Percentiles rank a stretch among this genome's conserved stretches.
Evolutionary conservation across 129 eudicot species (phyloP).

Genomic region (Gnaphalium uliginosum): DNA sequence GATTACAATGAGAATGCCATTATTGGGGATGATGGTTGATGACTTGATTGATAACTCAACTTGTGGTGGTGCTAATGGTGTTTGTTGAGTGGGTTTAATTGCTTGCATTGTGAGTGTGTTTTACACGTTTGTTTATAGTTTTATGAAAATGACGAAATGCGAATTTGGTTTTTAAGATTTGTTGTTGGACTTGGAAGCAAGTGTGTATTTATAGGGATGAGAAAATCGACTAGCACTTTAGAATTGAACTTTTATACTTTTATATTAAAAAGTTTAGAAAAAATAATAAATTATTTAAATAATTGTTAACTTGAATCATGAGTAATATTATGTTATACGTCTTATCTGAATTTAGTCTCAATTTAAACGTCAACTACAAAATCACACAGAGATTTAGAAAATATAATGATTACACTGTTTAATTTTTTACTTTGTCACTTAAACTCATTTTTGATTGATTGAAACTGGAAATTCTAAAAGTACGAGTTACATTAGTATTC

Average conservation of each 20-base stretch:
- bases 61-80: slow-evolving; percentile 23
- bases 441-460: no score
- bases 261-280: no score
- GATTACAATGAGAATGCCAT: neutral
- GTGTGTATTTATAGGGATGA: slow-evolving; percentile 12
- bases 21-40: slow-evolving; percentile 14
- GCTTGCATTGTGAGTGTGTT: neutral
- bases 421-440: no score
- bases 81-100: slow-evolving; percentile 14
- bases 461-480: no score
- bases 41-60: slow-evolving; percentile 27
- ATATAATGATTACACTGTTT: no score
- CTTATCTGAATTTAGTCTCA: no score
- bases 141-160: slow-evolving; percentile 15
- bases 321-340: no score
- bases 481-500: no score
- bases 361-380: no score
- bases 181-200: slow-evolving; percentile 9
- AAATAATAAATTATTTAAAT: no score
- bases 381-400: no score
- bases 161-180: slow-evolving; percentile 6
- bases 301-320: no score
- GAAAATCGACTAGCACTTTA: neutral
- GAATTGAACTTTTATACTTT: neutral
- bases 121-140: slow-evolving; percentile 18